Evolutionary conservation across 805 yeast species (phyloP).

Genomic region (Jamesozyma jinghongensis): DNA sequence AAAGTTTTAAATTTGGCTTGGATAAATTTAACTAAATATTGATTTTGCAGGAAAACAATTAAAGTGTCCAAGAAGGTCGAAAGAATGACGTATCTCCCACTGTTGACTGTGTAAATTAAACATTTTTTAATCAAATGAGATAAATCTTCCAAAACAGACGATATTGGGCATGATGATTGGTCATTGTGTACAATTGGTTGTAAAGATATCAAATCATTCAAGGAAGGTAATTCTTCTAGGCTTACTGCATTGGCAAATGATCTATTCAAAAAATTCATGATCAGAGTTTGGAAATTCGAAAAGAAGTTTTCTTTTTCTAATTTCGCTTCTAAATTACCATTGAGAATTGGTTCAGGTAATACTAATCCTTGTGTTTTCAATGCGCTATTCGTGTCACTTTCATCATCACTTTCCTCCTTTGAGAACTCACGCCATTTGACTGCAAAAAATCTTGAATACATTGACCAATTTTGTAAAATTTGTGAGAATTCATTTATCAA

Average conservation of each 20-base stretch:
- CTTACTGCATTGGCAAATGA: slow-evolving; percentile 75
- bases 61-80: slow-evolving; percentile 22
- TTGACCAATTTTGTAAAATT: slow-evolving; percentile 78
- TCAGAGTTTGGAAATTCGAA: slow-evolving; percentile 56
- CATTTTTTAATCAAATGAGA: slow-evolving; percentile 63
- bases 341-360: slow-evolving; percentile 20
- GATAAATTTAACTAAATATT: slow-evolving; percentile 24
- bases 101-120: slow-evolving; percentile 54
- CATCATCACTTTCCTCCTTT: neutral
- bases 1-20: slow-evolving; percentile 21
- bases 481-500: slow-evolving; percentile 60
- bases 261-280: slow-evolving; percentile 59
- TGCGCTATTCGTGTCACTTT: neutral
- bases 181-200: slow-evolving; percentile 16
- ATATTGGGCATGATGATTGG: slow-evolving; percentile 43
- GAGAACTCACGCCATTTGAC: slow-evolving; percentile 52
- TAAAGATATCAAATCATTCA: slow-evolving; percentile 28
- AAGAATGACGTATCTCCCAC: slow-evolving; percentile 45
- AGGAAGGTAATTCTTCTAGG: slow-evolving; percentile 68
- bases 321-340: slow-evolving; percentile 23
- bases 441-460: slow-evolving; percentile 64
- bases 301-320: slow-evolving; percentile 33
- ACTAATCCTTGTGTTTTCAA: slow-evolving; percentile 1
- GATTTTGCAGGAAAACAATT: slow-evolving; percentile 25
- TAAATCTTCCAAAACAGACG: slow-evolving; percentile 82